Conservation (phyloP, 495 filamentous ascomycete species). For the Cenococcum geophilum region DNA sequence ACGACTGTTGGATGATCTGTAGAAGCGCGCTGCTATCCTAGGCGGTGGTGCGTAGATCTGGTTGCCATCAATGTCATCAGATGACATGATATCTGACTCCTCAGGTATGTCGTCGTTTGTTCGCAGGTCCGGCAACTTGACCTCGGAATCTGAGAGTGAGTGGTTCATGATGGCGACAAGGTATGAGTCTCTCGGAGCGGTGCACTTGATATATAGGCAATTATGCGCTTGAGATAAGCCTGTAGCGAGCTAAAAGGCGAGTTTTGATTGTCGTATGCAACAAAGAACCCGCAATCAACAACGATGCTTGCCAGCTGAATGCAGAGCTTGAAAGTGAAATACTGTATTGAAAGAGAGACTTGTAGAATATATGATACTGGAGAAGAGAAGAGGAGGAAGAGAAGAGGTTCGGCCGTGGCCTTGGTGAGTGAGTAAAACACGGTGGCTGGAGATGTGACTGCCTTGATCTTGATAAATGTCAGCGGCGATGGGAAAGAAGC, state of each 20-base stretch:
- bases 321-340: slow-evolving; percentile 9
- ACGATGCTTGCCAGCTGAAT: slow-evolving; percentile 12
- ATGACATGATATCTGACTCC: slow-evolving; percentile 33
- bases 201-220: not conserved
- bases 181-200: not conserved
- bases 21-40: slow-evolving; percentile 81
- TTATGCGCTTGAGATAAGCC: not conserved
- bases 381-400: slow-evolving; percentile 21
- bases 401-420: not conserved
- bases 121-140: slow-evolving; percentile 13
- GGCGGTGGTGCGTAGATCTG: slow-evolving; percentile 60
- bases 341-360: slow-evolving; percentile 15
- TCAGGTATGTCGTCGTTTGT: slow-evolving; percentile 34
- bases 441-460: not conserved
- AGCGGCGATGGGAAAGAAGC: not conserved
- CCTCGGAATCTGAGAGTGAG: slow-evolving; percentile 22
- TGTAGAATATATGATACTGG: slow-evolving; percentile 23
- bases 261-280: slow-evolving; percentile 16
- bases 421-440: not conserved
- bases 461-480: not conserved
- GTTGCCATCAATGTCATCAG: slow-evolving; percentile 27
- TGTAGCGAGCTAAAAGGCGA: not conserved
- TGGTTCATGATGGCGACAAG: slow-evolving; percentile 11
- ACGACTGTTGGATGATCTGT: slow-evolving; percentile 59
- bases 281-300: slow-evolving; percentile 17